phyloP scores from a whole-genome alignment of 345 rosid genomes.

The Geranium brycei region DNA sequence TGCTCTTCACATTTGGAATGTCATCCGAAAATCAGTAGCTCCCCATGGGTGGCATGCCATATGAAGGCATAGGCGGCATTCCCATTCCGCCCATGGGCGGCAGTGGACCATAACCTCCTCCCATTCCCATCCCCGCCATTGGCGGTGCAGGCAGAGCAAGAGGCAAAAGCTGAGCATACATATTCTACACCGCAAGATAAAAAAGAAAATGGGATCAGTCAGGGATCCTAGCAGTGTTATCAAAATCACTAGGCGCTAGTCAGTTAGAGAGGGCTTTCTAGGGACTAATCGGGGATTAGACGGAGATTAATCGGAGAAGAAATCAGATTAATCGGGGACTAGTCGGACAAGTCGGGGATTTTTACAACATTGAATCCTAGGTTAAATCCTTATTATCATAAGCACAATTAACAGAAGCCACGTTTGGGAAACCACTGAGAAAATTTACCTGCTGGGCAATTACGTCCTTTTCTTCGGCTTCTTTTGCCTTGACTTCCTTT shows the following conservation, averaged over 20 bases:
- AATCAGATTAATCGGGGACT: too few relatives aligned
- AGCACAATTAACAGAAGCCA: too few relatives aligned
- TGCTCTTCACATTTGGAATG: background rate
- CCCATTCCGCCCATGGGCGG: slow-evolving; percentile 55
- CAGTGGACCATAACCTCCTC: slow-evolving; percentile 28
- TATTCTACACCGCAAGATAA: slow-evolving; percentile 34
- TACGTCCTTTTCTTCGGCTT: slow-evolving; percentile 67
- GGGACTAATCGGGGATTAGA: too few relatives aligned
- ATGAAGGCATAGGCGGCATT: slow-evolving; percentile 58
- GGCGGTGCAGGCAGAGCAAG: slow-evolving; percentile 81
- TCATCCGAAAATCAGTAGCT: slow-evolving; percentile 19
- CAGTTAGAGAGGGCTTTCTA: too few relatives aligned
- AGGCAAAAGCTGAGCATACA: slow-evolving; percentile 79
- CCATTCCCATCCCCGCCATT: slow-evolving; percentile 57
- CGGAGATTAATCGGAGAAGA: too few relatives aligned
- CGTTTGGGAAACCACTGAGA: background rate
- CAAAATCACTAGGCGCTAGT: too few relatives aligned
- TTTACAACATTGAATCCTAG: too few relatives aligned
- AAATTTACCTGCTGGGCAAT: slow-evolving; percentile 69
- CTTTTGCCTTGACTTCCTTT: slow-evolving; percentile 52
- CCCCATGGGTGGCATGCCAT: slow-evolving; percentile 56
- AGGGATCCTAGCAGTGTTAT: too few relatives aligned
- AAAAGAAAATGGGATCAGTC: background rate
- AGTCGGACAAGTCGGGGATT: too few relatives aligned
- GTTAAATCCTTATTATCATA: too few relatives aligned